These are phyloP conservation scores for Blastobotrys muscicola DNA, from an alignment of 805 yeast species.

Conservation along the genomic window DNA sequence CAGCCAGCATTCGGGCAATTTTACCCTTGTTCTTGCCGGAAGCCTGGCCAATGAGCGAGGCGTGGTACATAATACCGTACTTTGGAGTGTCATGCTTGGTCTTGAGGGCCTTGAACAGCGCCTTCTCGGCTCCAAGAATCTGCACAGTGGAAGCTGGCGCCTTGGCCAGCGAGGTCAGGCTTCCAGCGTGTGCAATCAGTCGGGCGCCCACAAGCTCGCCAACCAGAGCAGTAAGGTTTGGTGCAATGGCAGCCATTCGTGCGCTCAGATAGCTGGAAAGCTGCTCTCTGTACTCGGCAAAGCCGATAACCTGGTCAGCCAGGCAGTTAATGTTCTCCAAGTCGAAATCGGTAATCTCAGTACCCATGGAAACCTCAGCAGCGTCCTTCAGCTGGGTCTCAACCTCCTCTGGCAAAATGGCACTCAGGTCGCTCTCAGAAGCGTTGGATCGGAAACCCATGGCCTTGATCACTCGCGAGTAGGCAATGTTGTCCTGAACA, in stretches of 20 bases:
- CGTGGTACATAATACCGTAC: conserved; percentile 94
- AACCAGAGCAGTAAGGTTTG: conserved; percentile 87
- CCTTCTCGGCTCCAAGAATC: conserved; percentile 98
- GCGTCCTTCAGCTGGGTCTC: conserved; percentile 79
- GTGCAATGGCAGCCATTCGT: conserved; percentile 99
- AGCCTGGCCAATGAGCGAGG: conserved; percentile 96
- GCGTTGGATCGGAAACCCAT: conserved; percentile 95
- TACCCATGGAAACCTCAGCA: conserved; percentile 99
- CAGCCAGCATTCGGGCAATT: conserved; percentile 97
- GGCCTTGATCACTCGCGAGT: conserved; percentile 83
- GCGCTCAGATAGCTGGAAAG: conserved; percentile 81
- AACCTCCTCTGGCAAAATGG: conserved; percentile 83
- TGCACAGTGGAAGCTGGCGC: conserved; percentile 98
- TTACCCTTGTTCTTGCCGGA: conserved; percentile 97
- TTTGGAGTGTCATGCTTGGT: conserved; percentile 98
- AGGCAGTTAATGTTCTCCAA: conserved; percentile 77
- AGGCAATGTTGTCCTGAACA: conserved; percentile 90
- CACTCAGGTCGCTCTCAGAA: conserved; percentile 79
- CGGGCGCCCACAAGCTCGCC: conserved; percentile 99
- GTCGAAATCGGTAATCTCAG: conserved; percentile 91
- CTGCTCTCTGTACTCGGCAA: conserved; percentile 94
- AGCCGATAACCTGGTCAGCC: conserved; percentile 94
- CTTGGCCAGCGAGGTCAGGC: conserved; percentile 87
- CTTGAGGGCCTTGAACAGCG: conserved; percentile 94
- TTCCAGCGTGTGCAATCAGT: conserved; percentile 95